Conservation (phyloP, 768 basidiomycete species). For the Leccinum boreale region DNA sequence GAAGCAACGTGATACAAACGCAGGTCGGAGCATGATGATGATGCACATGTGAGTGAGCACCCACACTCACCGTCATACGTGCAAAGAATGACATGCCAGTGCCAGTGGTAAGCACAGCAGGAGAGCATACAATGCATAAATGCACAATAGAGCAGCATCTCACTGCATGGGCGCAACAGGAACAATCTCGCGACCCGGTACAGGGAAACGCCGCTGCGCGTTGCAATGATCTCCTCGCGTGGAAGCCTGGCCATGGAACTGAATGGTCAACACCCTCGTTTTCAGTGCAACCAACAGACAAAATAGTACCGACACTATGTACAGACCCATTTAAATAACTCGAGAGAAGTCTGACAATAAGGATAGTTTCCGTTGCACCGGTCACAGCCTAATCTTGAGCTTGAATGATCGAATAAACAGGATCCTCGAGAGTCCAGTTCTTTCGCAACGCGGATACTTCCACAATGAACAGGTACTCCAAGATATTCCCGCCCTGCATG, state of each 20-base stretch:
- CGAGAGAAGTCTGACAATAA: constrained; percentile 14
- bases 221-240: background rate
- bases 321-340: constrained; percentile 3
- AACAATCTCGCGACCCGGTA: no score
- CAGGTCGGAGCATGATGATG: no score
- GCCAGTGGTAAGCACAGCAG: no score
- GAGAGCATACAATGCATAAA: no score
- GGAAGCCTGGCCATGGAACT: background rate
- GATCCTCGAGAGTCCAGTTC: constrained; percentile 69
- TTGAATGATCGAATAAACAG: constrained; percentile 86
- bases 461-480: constrained; percentile 95
- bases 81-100: no score
- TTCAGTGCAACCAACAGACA: background rate
- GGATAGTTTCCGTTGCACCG: constrained; percentile 10
- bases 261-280: background rate
- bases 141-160: no score
- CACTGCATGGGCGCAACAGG: no score
- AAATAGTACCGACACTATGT: background rate
- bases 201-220: no score
- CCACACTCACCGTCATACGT: no score
- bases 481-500: constrained; percentile 76
- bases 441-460: constrained; percentile 74
- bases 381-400: constrained; percentile 55
- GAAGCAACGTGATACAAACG: no score
- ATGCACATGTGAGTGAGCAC: no score